Conservation (phyloP, 768 basidiomycete genomes). For the Boletus edulis region DNA sequence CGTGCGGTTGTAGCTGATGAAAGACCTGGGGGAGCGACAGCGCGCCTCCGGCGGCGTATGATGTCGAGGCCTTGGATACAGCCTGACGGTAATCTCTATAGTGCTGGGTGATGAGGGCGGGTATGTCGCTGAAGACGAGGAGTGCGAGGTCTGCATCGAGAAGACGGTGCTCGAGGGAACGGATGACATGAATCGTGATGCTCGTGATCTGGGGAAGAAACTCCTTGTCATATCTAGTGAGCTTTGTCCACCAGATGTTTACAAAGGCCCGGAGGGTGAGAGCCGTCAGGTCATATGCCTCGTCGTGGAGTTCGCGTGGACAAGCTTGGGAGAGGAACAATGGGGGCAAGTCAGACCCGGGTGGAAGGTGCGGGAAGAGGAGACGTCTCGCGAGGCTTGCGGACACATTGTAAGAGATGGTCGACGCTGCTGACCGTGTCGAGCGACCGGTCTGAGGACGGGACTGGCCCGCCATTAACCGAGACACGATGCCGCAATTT, state of each 20-base stretch:
- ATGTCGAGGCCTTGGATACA: slow-evolving; percentile 54
- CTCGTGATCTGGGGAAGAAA: slow-evolving; percentile 69
- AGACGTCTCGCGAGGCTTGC: slow-evolving; percentile 53
- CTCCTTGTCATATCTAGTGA: slow-evolving; percentile 81
- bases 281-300: slow-evolving; percentile 70
- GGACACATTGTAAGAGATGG: slow-evolving; percentile 16
- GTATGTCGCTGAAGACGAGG: slow-evolving; percentile 61
- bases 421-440: slow-evolving; percentile 24
- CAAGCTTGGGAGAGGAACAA: slow-evolving; percentile 46
- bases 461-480: slow-evolving; percentile 1
- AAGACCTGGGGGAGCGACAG: slow-evolving; percentile 66
- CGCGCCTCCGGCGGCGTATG: slow-evolving; percentile 69
- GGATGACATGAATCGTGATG: slow-evolving; percentile 57
- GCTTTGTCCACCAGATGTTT: slow-evolving; percentile 82
- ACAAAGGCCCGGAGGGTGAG: slow-evolving; percentile 77
- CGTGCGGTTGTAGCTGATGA: slow-evolving; percentile 80
- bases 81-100: slow-evolving; percentile 77
- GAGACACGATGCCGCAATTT: too few relatives aligned
- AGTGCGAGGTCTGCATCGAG: slow-evolving; percentile 53
- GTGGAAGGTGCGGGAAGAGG: slow-evolving; percentile 55
- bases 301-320: slow-evolving; percentile 54
- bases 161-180: slow-evolving; percentile 57
- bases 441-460: slow-evolving; percentile 1
- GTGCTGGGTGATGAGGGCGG: slow-evolving; percentile 70
- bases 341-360: slow-evolving; percentile 47